A percentile compares a stretch with the other conserved stretches of the same genome.
These are phyloP conservation scores for Alternaria sp. DNA, from an alignment of 2,329 filamentous ascomycete genomes.

Conservation along the genomic window DNA sequence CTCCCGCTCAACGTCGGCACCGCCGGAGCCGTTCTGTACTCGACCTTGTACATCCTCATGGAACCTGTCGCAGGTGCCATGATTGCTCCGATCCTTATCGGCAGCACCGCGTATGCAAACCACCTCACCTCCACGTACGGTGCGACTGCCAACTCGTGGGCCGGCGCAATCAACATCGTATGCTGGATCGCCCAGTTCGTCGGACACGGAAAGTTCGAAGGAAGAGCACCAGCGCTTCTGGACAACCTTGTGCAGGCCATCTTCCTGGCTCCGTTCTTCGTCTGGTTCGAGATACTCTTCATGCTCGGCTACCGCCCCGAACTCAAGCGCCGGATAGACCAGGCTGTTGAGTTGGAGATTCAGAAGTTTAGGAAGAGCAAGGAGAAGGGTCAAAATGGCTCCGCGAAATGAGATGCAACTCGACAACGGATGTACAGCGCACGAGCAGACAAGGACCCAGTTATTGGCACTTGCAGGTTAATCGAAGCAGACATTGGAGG, in stretches of 20 bases:
- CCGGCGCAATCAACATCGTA: slow-evolving; percentile 71
- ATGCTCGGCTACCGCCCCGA: slow-evolving; percentile 87
- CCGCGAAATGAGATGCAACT: slow-evolving; percentile 22
- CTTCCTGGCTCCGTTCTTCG: slow-evolving; percentile 93
- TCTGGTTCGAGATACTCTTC: slow-evolving; percentile 95
- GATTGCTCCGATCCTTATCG: slow-evolving; percentile 77
- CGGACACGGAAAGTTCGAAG: slow-evolving; percentile 88
- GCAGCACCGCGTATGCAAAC: slow-evolving; percentile 75
- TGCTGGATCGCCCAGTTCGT: slow-evolving; percentile 91
- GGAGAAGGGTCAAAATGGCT: slow-evolving; percentile 49
- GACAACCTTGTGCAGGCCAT: slow-evolving; percentile 92
- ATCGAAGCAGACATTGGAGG: neutral
- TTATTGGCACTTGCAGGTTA: slow-evolving; percentile 1
- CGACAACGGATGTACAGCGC: neutral
- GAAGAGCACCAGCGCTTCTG: slow-evolving; percentile 83
- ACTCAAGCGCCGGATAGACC: slow-evolving; percentile 79
- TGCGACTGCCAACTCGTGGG: slow-evolving; percentile 66
- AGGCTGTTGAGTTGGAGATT: slow-evolving; percentile 76
- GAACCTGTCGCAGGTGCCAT: slow-evolving; percentile 89
- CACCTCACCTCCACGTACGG: slow-evolving; percentile 72
- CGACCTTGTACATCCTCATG: slow-evolving; percentile 83
- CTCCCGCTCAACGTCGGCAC: slow-evolving; percentile 67
- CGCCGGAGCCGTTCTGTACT: slow-evolving; percentile 67
- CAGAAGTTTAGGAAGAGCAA: slow-evolving; percentile 70
- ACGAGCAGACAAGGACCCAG: neutral